Evolutionary conservation across 2,329 filamentous ascomycete genomes (phyloP).

Genomic region (Diaporthe destruens): DNA sequence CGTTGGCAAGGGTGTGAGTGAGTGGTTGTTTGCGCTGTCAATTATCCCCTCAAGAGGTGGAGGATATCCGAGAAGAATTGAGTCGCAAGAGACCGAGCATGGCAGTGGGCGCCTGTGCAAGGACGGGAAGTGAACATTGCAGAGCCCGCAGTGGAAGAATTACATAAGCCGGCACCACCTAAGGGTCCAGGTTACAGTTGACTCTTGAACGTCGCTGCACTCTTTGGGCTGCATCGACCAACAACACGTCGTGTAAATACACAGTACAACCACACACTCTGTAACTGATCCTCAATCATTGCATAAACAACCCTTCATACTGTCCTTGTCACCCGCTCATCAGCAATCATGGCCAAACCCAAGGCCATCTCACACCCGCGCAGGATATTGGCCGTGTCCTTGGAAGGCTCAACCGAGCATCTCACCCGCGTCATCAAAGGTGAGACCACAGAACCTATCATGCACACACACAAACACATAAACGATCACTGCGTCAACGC

Average conservation of each 20-base stretch:
- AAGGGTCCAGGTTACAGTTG: background rate
- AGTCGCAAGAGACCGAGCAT: too few relatives aligned
- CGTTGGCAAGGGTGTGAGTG: too few relatives aligned
- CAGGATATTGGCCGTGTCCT: constrained; percentile 70
- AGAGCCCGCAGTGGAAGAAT: constrained; percentile 5
- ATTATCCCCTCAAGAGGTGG: background rate
- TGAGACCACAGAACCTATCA: constrained; percentile 46
- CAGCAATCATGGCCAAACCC: constrained; percentile 29
- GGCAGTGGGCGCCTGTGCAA: background rate
- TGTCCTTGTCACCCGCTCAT: constrained; percentile 9
- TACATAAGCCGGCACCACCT: constrained; percentile 28
- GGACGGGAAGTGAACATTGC: background rate
- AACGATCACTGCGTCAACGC: background rate
- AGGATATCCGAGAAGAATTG: background rate
- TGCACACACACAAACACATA: background rate
- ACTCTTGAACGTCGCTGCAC: background rate
- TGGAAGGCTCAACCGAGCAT: constrained; percentile 59
- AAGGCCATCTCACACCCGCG: constrained; percentile 63
- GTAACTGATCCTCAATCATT: background rate
- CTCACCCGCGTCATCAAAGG: constrained; percentile 67
- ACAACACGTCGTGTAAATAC: background rate
- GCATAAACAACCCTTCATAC: too few relatives aligned
- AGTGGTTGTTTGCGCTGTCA: background rate
- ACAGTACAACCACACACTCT: background rate
- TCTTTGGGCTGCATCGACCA: background rate